phyloP scores from a whole-genome alignment of 306 rosid species.

The Gastrolobium bilobum region DNA sequence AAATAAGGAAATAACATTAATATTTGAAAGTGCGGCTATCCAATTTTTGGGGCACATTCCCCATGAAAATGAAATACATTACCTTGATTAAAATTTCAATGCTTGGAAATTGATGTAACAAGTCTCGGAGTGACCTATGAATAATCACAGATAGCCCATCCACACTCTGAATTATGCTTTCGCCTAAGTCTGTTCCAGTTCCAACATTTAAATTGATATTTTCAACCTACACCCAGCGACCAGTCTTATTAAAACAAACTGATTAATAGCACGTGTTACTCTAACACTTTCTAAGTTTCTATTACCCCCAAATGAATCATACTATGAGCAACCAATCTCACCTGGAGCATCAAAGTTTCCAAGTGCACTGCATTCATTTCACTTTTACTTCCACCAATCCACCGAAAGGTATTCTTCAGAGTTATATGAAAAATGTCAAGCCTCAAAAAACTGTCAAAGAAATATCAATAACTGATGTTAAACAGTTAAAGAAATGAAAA shows the following conservation, averaged over 20 bases:
- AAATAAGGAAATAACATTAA: slow-evolving; percentile 29
- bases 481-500: slow-evolving; percentile 42
- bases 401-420: slow-evolving; percentile 78
- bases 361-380: slow-evolving; percentile 86
- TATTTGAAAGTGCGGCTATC: slow-evolving; percentile 26
- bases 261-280: background rate
- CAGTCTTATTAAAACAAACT: slow-evolving; percentile 13
- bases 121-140: slow-evolving; percentile 90
- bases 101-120: slow-evolving; percentile 78
- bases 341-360: slow-evolving; percentile 86
- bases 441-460: slow-evolving; percentile 86
- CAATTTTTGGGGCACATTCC: slow-evolving; percentile 22
- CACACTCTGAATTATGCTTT: slow-evolving; percentile 93
- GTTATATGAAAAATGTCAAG: slow-evolving; percentile 97
- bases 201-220: slow-evolving; percentile 96
- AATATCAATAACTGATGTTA: slow-evolving; percentile 47
- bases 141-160: slow-evolving; percentile 85
- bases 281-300: slow-evolving; percentile 26
- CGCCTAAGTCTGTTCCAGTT: slow-evolving; percentile 77
- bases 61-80: slow-evolving; percentile 39
- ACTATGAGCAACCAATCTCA: slow-evolving; percentile 51
- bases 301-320: slow-evolving; percentile 27
- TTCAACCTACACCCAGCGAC: slow-evolving; percentile 72
- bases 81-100: slow-evolving; percentile 79
- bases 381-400: slow-evolving; percentile 89